Base-by-base conservation (phyloP, 257 asterid genomes). In the Solanum acaule region DNA sequence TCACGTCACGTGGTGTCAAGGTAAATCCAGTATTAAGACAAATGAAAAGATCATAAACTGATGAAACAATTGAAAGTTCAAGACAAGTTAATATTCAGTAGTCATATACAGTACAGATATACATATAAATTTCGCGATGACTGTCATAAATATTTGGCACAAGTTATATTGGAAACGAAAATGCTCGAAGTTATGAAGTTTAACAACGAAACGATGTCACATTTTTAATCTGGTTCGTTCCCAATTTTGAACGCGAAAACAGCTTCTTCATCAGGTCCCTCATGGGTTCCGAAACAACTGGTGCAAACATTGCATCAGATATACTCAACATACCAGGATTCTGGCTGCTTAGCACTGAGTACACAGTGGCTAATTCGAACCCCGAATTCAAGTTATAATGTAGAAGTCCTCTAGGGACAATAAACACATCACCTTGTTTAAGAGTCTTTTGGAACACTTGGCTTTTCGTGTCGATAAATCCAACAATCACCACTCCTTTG, bases 361-460 rank as follows among this genome's bases (percentile, higher is more conserved):
- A 92, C 29, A 92, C 33, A 0, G 92, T 91, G 1, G 96, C 98
- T 0, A 35, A 71, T 89, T 93, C 98, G 25, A 92, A 93, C 1
- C 98, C 98, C 3, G 89, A 82, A 44, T 95, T 96, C 52, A 93
- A 89, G 86, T 93, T 90, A 63, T 86, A 96, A 87, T 95, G 98
- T 90, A 96, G 88, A 5, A 96, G 93, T 33, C 98, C 98, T 52
- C 89, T 95, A 0, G 98, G 98, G 44, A 96, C 92, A 76, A 96
- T 90, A 11, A 94, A 94, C 42, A 94, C 96, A 15, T 94, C 98
- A 20, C 98, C 98, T 84, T 90, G 89, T 10, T 90, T 81, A 72
- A 96, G 49, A 46, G 91, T 73, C 44, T 88, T 92, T 90, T 93
- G 95, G 44, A 95, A 94, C 14, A 94, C 90, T 34, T 29, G 89